phyloP scores from a whole-genome alignment of 345 rosid species.

The Erodium maritimum region DNA sequence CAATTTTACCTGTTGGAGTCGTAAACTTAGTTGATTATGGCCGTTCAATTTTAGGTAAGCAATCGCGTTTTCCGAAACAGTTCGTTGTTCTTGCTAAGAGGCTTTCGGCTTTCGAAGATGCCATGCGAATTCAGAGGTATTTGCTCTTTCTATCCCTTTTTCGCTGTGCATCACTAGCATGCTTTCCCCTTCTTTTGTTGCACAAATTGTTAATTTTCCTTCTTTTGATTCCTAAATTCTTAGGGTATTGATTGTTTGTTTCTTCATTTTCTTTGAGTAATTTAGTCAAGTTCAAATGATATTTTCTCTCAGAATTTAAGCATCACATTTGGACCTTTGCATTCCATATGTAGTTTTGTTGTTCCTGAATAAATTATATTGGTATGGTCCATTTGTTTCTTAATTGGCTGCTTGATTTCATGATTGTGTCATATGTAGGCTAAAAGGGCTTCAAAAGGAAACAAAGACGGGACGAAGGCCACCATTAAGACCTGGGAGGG shows the following conservation, averaged over 20 bases:
- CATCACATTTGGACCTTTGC: neutral
- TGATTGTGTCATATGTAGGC: constrained; percentile 20
- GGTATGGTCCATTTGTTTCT: neutral
- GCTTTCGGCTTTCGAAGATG: constrained; percentile 56
- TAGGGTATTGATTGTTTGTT: neutral
- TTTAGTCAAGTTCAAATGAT: neutral
- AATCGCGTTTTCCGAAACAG: constrained; percentile 8
- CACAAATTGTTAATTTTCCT: neutral
- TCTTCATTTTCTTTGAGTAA: neutral
- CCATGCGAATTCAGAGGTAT: constrained; percentile 62
- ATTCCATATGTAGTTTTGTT: neutral
- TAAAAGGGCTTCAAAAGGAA: constrained; percentile 40
- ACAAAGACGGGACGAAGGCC: constrained; percentile 36
- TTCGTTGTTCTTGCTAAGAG: constrained; percentile 37
- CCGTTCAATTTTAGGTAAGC: constrained; percentile 21
- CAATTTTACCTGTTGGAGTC: neutral
- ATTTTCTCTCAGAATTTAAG: neutral
- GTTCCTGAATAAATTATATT: neutral
- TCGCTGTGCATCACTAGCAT: too few relatives aligned
- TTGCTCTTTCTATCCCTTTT: neutral
- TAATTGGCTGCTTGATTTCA: constrained; percentile 1
- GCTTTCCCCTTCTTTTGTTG: neutral
- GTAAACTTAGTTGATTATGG: neutral
- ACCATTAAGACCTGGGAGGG: constrained; percentile 70
- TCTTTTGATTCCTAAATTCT: too few relatives aligned